phyloP scores from a whole-genome alignment of 73 alveolate species.

The Tetrahymena elliotti region DNA sequence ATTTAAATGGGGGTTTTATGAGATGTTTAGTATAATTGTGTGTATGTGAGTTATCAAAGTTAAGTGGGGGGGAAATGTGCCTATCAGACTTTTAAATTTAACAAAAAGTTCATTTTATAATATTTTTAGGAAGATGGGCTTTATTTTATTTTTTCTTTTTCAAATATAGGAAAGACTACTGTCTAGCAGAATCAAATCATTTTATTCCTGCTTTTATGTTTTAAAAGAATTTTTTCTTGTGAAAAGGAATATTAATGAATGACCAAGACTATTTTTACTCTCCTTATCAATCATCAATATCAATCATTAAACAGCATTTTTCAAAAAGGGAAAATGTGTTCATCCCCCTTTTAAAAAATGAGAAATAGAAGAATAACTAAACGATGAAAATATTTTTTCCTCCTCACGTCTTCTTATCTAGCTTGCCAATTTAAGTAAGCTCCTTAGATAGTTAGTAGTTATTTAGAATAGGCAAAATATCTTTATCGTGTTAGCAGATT shows the following conservation, averaged over 20 bases:
- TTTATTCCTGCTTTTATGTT: not conserved
- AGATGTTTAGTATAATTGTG: not conserved
- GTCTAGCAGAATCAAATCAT: not conserved
- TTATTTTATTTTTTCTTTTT: not conserved
- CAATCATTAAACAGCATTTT: not conserved
- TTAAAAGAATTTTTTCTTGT: not conserved
- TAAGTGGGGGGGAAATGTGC: not conserved
- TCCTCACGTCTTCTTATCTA: not conserved
- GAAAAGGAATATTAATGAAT: not conserved
- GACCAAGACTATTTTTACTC: not conserved
- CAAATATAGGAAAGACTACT: not conserved
- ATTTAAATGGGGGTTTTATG: not conserved
- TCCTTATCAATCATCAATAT: not conserved
- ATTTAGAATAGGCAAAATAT: not conserved
- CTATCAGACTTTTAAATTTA: not conserved
- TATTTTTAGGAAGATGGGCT: not conserved
- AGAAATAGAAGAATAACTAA: not conserved
- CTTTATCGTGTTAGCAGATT: not conserved
- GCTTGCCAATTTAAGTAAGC: not conserved
- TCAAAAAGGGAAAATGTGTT: not conserved
- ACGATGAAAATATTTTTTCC: not conserved
- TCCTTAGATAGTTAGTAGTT: not conserved
- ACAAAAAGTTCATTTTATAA: not conserved
- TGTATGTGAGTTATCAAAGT: not conserved
- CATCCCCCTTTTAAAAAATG: not conserved